Evolutionary conservation across 2,329 filamentous ascomycete species (phyloP), one percentile per base, ranked within the genome.

Genomic region (Pseudocercospora fuligena): DNA sequence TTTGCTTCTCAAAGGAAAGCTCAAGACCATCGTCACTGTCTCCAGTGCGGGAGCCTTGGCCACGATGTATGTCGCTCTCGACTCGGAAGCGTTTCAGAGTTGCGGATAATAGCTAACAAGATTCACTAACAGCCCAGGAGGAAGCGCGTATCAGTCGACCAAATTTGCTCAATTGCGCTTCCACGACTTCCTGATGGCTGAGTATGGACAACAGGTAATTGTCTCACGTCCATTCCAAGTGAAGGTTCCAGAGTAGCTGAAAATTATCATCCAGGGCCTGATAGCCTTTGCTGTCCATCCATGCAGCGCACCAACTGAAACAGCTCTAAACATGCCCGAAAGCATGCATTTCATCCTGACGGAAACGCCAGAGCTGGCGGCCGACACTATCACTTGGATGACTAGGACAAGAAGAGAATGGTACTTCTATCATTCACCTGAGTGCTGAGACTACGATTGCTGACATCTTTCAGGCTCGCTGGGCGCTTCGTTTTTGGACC

Each of bases 271-370:
- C 11, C 71, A 83, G 54, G 82, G 82, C 0, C 69, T 84, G 1
- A 70, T 85, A 14, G 78, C 78, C 16, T 78, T 78, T 49, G 70
- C 77, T 3, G 60, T 84, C 3, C 82, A 86, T 70, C 84, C 84
- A 0, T 84, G 84, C 3, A 79, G 77, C 14, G 77, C 83, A 1
- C 74, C 73, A 69, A 85, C 84, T 0, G 81, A 82, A 29, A 75
- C 85, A 62, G 77, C 80, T 2, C 7, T 66, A 2, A 56, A 46
- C n/a, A 77, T 82, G 77, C 82, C 82, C 0, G 36, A 75, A 23
- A 40, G 72, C 0, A 56, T 69, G 36, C 73, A 73, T 33, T 36
- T 66, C 2, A 12, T 66, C 27, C 65, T 75, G 59, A 64, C 58
- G 2, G 79, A 81, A 33, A 73, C 74, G 58, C 71, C 73, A 2